Evolutionary conservation across 2,329 filamentous ascomycete species (phyloP), one percentile per base, ranked within the genome.

Genomic region (Pseudopithomyces chartarum): DNA sequence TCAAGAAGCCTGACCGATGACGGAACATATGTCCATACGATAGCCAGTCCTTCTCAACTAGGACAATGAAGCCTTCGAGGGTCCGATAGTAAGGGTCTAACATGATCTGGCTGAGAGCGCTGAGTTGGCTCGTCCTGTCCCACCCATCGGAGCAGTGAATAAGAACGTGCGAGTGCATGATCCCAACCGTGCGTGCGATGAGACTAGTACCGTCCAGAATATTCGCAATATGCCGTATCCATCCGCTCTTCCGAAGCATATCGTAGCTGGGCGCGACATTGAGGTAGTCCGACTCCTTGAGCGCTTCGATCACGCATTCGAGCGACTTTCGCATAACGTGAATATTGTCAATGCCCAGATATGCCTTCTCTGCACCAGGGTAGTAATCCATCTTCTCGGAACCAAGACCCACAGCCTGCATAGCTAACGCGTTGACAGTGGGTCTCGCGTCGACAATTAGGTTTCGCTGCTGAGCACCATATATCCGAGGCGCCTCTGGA

Each of bases 341-440:
- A 58, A 99, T 98, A 73, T 99, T 99, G 74, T 96, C 94, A 69
- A 99, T 99, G 60, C 91, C 95, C 54, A 99, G 84, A 71, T 96
- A 99, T 29, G 90, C 89, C 76, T 97, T 97, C 57, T 89, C 89
- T 15, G 92, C 92, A 68, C 93, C 94, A 59, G 90, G 91, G 79
- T 99, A 99, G 76, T 97, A 90, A 62, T 97, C 91, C 91, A 98
- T 97, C 69, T 97, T 97, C 76, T 99, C 95, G 0, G 94, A 97
- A 2, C 95, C 95, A 73, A 93, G 87, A 6, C 95, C 95, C 61
- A 94, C 88, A 3, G 93, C 91, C 74, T 97, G 93, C 85, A 97
- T 98, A 6, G 92, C 92, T 64, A 93, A 87, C 19, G 95, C 95
- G 73, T 99, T 99, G 65, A 99, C 88, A 3, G 90, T 95, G 15